Evolutionary conservation across 768 basidiomycete species (phyloP).

Genomic region (Trichaptum fuscoviolaceum): DNA sequence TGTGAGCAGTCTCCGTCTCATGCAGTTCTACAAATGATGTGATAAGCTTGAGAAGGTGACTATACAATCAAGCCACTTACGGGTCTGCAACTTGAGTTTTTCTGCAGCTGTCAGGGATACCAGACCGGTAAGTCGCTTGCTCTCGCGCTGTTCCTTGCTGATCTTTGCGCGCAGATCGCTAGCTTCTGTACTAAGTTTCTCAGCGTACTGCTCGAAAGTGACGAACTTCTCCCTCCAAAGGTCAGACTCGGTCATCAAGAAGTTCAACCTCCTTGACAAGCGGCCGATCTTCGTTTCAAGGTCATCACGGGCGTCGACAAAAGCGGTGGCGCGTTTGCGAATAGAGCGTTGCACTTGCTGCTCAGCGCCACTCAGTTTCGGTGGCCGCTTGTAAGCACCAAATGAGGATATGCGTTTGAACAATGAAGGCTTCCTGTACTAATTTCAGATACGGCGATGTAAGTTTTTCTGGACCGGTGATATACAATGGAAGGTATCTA

Average conservation of each 20-base stretch:
- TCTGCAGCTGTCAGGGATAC: slow-evolving; percentile 74
- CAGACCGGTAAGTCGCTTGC: slow-evolving; percentile 75
- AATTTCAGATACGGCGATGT: neutral
- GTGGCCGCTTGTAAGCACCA: slow-evolving; percentile 62
- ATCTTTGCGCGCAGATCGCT: slow-evolving; percentile 81
- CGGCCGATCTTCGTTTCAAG: slow-evolving; percentile 92
- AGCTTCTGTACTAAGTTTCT: slow-evolving; percentile 83
- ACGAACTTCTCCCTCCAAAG: slow-evolving; percentile 93
- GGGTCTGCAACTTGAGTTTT: slow-evolving; percentile 70
- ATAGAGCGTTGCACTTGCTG: slow-evolving; percentile 84
- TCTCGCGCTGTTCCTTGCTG: slow-evolving; percentile 87
- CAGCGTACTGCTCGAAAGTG: slow-evolving; percentile 90
- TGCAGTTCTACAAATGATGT: slow-evolving; percentile 51
- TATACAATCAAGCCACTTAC: slow-evolving; percentile 39
- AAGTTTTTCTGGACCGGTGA: neutral
- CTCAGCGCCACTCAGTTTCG: slow-evolving; percentile 73
- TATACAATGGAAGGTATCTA: slow-evolving; percentile 22
- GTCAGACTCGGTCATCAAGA: slow-evolving; percentile 87
- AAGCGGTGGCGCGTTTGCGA: slow-evolving; percentile 89
- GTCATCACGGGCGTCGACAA: slow-evolving; percentile 90
- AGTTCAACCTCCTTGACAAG: slow-evolving; percentile 78
- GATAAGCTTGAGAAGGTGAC: slow-evolving; percentile 8
- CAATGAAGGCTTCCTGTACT: slow-evolving; percentile 88
- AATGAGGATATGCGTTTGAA: slow-evolving; percentile 80
- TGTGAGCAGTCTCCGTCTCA: slow-evolving; percentile 79